Evolutionary conservation across 768 basidiomycete species (phyloP), one percentile per base, ranked within the genome.

Genomic region (Chalciporus piperatus): DNA sequence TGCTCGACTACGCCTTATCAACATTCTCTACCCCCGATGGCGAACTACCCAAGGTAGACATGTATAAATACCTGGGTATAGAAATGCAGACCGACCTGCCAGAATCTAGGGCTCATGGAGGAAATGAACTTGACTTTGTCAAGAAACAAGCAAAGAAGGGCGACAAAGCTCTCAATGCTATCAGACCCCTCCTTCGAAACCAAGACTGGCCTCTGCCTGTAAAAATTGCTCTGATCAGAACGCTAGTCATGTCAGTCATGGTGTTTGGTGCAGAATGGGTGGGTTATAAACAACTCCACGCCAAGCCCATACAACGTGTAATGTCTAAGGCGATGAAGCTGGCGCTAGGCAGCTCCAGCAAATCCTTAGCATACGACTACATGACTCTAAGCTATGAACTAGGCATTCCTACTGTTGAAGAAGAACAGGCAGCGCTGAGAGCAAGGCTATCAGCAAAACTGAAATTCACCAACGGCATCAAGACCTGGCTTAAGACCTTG

Each of bases 1-100:
- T 25, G 25, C 25, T 25, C 7, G 25, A 25, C 7, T 25, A 25
- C 7, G 25, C 25, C 25, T 7, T 25, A 25, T 25, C 25, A 4
- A 25, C 25, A 3, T 51, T 35, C 23, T 10, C 22, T 0, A 51
- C 50, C 41, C 32, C 50, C 3, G 30, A 20, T 5, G 50, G 50
- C 46, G 11, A 10, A 0, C 19, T 58, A 13, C 57, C 49, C 0
- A 52, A 56, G 32, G 61, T 62, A 9, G 35, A 60, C 55, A 54
- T 61, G 50, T 72, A 67, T 47, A 71, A 69, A 63, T 72, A 72
- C 63, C 64, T 72, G 57, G 71, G 72, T 57, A 68, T 70, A 2
- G 39, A 41, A 14, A 22, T 41, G 17, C 17, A 20, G 19, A 41
- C 7, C 12, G 20, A 41, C 17, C 6, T 41, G 8, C 19, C 19